Conservation (phyloP, 352 stramenopile species). For the Globisporangium paroecandrum region DNA sequence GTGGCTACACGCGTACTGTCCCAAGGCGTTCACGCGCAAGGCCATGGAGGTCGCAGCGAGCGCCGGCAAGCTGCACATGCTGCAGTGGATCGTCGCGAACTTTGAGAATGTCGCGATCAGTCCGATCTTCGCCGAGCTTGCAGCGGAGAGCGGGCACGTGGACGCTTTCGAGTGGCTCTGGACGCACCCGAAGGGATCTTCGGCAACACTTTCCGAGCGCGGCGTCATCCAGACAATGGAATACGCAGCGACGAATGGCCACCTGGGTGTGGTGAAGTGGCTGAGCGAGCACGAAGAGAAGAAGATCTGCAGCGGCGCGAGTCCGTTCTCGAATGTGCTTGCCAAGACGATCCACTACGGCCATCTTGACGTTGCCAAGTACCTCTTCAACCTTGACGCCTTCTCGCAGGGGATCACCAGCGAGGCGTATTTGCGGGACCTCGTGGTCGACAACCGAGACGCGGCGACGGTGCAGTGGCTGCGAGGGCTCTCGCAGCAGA, state of each 20-base stretch:
- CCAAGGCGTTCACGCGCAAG: not conserved
- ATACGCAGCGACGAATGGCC: not conserved
- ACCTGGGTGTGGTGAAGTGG: not conserved
- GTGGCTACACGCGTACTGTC: slow-evolving; percentile 6
- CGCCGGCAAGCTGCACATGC: not conserved
- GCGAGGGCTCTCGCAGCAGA: not conserved
- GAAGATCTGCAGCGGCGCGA: not conserved
- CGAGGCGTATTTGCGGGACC: not conserved
- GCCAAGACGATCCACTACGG: not conserved
- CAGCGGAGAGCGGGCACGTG: not conserved
- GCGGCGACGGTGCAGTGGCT: not conserved
- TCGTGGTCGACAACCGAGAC: not conserved
- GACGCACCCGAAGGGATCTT: not conserved
- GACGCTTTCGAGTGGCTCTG: not conserved
- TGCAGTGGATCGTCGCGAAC: not conserved
- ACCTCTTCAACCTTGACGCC: not conserved
- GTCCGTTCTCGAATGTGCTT: not conserved
- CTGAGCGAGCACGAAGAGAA: not conserved
- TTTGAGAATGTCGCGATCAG: not conserved
- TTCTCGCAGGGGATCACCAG: not conserved
- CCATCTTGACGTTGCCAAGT: not conserved
- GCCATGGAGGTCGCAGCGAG: not conserved
- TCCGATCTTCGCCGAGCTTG: not conserved
- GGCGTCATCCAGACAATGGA: not conserved
- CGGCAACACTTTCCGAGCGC: not conserved